phyloP scores from a whole-genome alignment of 2,329 filamentous ascomycete genomes.

The Trematosphaeria pertusa region DNA sequence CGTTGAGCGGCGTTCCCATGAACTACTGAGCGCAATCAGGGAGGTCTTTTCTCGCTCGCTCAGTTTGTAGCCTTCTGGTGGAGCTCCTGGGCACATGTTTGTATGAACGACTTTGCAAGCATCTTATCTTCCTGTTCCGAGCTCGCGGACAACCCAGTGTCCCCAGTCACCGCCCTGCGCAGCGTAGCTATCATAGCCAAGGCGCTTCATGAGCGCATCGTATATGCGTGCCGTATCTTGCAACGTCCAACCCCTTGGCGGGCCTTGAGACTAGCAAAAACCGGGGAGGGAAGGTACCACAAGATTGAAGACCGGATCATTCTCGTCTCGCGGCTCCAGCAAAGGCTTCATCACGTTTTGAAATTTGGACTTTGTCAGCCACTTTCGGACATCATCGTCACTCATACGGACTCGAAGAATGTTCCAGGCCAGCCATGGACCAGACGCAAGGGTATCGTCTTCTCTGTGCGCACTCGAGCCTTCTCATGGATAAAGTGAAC shows the following conservation, averaged over 20 bases:
- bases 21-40: conserved; percentile 44
- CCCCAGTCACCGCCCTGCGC: conserved; percentile 53
- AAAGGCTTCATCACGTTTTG: conserved; percentile 47
- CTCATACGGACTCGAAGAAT: conserved; percentile 56
- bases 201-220: conserved; percentile 34
- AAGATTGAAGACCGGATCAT: conserved; percentile 58
- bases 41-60: conserved; percentile 44
- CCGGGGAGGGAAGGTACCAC: conserved; percentile 64
- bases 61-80: conserved; percentile 37
- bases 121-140: conserved; percentile 43
- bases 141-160: conserved; percentile 50
- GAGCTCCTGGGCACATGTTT: conserved; percentile 50
- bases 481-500: conserved; percentile 52
- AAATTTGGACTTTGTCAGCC: conserved; percentile 17
- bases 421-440: conserved; percentile 56
- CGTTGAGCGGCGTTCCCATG: conserved; percentile 33
- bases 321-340: conserved; percentile 33
- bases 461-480: conserved; percentile 31
- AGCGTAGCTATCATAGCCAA: conserved; percentile 50
- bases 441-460: conserved; percentile 51
- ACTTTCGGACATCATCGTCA: conserved; percentile 15
- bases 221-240: conserved; percentile 55
- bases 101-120: conserved; percentile 51
- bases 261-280: conserved; percentile 29
- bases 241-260: conserved; percentile 38